phyloP scores from a whole-genome alignment of 495 filamentous ascomycete species.

The Acidomyces sp. region DNA sequence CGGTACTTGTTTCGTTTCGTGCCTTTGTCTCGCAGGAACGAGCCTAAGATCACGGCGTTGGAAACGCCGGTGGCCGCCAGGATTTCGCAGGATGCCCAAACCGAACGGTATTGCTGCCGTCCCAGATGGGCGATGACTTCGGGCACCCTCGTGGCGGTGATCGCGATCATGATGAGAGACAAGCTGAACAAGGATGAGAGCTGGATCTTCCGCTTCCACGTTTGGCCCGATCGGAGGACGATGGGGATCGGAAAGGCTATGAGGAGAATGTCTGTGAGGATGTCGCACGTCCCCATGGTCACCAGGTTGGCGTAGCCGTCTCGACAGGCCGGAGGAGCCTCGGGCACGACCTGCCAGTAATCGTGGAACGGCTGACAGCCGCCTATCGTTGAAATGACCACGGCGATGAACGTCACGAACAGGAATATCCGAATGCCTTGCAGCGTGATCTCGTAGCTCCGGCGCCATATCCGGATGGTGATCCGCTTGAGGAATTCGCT shows the following conservation, averaged over 20 bases:
- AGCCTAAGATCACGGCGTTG: conserved; percentile 31
- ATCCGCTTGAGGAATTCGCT: conserved; percentile 82
- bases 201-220: conserved; percentile 38
- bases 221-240: conserved; percentile 60
- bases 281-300: conserved; percentile 74
- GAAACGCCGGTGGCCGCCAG: conserved; percentile 30
- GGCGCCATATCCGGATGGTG: conserved; percentile 53
- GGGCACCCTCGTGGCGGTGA: conserved; percentile 29
- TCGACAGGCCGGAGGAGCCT: conserved; percentile 74
- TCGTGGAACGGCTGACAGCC: conserved; percentile 77
- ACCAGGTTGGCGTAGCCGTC: conserved; percentile 72
- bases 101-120: conserved; percentile 30
- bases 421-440: conserved; percentile 62
- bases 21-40: conserved; percentile 33
- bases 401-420: conserved; percentile 57
- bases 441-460: conserved; percentile 53
- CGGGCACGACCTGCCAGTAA: conserved; percentile 86
- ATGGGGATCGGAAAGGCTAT: conserved; percentile 81
- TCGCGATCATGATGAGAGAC: conserved; percentile 58
- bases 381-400: conserved; percentile 64
- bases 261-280: conserved; percentile 76
- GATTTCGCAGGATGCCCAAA: conserved; percentile 31
- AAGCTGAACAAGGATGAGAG: conserved; percentile 67
- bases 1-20: conserved; percentile 30
- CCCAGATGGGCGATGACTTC: conserved; percentile 25